Percentiles rank a stretch among this genome's conserved stretches.
Conservation (phyloP, 768 basidiomycete species). For the Plicaturopsis crispa region DNA sequence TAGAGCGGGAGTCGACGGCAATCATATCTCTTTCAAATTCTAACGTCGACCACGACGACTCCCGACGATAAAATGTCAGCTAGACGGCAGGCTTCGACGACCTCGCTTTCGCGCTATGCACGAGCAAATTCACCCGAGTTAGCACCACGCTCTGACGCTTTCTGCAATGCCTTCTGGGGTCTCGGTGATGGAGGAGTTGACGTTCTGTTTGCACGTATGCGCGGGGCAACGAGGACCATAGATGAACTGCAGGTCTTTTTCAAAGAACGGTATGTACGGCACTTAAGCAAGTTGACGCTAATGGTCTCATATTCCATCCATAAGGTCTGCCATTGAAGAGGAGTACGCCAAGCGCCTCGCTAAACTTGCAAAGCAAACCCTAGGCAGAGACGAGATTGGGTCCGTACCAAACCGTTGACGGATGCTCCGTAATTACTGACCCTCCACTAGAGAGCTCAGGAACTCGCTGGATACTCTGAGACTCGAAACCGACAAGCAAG, state of each 20-base stretch:
- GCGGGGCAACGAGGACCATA: slow-evolving; percentile 77
- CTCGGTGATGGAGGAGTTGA: slow-evolving; percentile 81
- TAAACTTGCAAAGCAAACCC: slow-evolving; percentile 64
- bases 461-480: slow-evolving; percentile 74
- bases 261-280: slow-evolving; percentile 77
- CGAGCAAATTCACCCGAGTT: slow-evolving; percentile 41
- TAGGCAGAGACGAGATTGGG: slow-evolving; percentile 94
- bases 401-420: slow-evolving; percentile 29
- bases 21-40: too few species aligned
- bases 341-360: slow-evolving; percentile 86
- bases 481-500: slow-evolving; percentile 79
- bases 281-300: neutral
- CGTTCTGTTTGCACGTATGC: slow-evolving; percentile 84
- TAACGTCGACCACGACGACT: too few species aligned
- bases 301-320: neutral
- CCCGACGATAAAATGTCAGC: too few species aligned
- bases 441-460: slow-evolving; percentile 60
- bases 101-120: slow-evolving; percentile 68
- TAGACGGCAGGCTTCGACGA: slow-evolving; percentile 74
- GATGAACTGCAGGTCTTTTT: slow-evolving; percentile 86
- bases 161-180: slow-evolving; percentile 98
- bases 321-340: slow-evolving; percentile 84
- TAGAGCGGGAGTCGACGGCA: too few species aligned
- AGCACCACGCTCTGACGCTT: slow-evolving; percentile 58
- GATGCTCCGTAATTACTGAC: slow-evolving; percentile 11